Evolutionary conservation across 306 rosid species (phyloP), one percentile per base, ranked within the genome.

Genomic region (Boehmeria nivea): DNA sequence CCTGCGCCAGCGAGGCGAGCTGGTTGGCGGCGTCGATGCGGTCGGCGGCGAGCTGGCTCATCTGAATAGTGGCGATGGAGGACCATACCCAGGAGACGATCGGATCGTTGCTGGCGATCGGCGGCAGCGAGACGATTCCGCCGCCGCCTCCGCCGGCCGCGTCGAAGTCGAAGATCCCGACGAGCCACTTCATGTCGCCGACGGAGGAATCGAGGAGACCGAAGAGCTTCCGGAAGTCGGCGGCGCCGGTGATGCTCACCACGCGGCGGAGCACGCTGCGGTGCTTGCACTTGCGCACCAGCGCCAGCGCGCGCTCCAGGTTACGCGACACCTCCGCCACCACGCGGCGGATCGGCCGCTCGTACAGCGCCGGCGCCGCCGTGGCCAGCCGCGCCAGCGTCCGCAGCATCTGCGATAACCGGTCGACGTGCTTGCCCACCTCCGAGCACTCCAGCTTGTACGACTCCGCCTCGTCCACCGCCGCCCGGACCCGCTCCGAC

Each of bases 31-130:
- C 90, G 66, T 86, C 95, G 18, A 80, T 57, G 40, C 79, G 70
- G 46, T 78, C 81, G 12, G 71, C 54, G 50, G 71, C 54, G 54
- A 78, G 54, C 66, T 73, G 83, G 44, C 88, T 73, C 90, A 86
- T 86, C 69, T 83, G 88, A 66, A 86, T 37, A 0, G 83, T 52
- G 57, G 85, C 90, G 8, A 86, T 71, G 37, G 45, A 78, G 12
- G 95, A 86, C 95, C 95, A 86, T 22, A 86, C 87, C 95, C 88
- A 86, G 0, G 90, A 72, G 3, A 86, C 50, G 40, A 80, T 86
- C 10, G 95, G 95, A 50, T 83, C 95, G 65, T 83, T 86, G 66
- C 90, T 86, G 1, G 95, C 87, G 54, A 86, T 80, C 10, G 90
- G 90, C 4, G 95, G 80, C 0, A 86, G 85, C 0, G 90, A 69